A percentile compares a stretch with the other conserved stretches of the same genome.
Conservation (phyloP, 495 filamentous ascomycete genomes). For the Annulohypoxylon stygium region DNA sequence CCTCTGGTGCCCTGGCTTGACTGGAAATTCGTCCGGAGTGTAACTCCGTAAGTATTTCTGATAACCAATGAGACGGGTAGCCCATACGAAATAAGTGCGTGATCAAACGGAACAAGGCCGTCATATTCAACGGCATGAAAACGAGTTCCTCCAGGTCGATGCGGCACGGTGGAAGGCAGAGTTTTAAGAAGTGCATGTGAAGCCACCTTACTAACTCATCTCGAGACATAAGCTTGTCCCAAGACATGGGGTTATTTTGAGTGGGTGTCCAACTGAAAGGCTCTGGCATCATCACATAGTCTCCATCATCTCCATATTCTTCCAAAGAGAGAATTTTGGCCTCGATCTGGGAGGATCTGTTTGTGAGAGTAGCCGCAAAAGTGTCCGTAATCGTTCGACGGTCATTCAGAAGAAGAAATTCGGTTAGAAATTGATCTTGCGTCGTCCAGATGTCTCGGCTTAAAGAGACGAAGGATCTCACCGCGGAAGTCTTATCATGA, state of each 20-base stretch:
- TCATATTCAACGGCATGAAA: neutral
- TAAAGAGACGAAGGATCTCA: neutral
- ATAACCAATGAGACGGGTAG: conserved; percentile 1
- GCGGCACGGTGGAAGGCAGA: neutral
- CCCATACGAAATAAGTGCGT: neutral
- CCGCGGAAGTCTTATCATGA: neutral
- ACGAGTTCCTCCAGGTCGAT: neutral
- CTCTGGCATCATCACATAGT: neutral
- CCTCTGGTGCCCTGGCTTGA: neutral
- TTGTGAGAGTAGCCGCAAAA: neutral
- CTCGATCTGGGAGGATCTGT: neutral
- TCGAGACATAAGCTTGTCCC: neutral
- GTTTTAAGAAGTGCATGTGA: neutral
- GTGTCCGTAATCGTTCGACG: neutral
- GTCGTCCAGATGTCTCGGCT: neutral
- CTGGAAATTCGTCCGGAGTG: neutral
- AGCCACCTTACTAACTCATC: neutral
- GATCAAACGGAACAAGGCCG: neutral
- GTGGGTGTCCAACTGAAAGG: conserved; percentile 2
- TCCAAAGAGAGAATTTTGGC: neutral
- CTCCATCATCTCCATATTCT: neutral
- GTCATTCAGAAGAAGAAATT: neutral
- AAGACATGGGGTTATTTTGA: neutral
- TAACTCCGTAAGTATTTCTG: neutral
- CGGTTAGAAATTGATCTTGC: neutral